These are phyloP conservation scores for Boletus tomentosulus DNA, from an alignment of 768 basidiomycete species.

Conservation along the genomic window DNA sequence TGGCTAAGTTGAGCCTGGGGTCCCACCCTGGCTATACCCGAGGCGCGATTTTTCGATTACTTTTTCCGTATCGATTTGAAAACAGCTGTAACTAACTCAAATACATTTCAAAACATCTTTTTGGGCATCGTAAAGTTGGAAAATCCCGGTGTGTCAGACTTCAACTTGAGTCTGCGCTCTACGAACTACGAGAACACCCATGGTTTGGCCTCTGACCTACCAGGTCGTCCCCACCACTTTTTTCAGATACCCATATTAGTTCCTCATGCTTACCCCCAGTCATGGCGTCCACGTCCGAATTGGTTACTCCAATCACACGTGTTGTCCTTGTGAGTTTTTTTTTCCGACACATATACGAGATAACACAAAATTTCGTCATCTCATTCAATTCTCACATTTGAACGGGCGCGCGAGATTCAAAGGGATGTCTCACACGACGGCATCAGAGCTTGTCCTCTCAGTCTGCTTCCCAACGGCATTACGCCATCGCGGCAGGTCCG, in stretches of 20 bases:
- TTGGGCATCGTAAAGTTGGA: no score
- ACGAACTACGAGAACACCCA: conserved; percentile 5
- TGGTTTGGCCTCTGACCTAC: conserved; percentile 20
- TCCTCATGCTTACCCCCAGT: conserved; percentile 10
- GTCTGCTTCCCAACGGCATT: conserved; percentile 18
- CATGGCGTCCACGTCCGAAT: conserved; percentile 22
- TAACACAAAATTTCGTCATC: conserved; percentile 20
- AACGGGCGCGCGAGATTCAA: not conserved
- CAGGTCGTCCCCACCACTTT: conserved; percentile 18
- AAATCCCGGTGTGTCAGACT: no score
- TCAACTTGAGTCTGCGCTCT: not conserved
- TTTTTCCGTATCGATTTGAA: no score
- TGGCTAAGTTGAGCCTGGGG: no score
- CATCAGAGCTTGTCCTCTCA: conserved; percentile 17
- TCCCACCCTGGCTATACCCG: no score
- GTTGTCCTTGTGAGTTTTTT: conserved; percentile 17
- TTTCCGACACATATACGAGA: conserved; percentile 14
- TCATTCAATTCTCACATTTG: not conserved
- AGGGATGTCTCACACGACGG: not conserved
- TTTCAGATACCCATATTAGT: conserved; percentile 25
- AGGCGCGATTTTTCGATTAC: no score
- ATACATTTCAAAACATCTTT: no score
- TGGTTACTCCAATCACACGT: conserved; percentile 20
- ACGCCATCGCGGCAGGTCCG: conserved; percentile 15
- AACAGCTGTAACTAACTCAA: no score